phyloP scores from a whole-genome alignment of 2,329 filamentous ascomycete genomes.

The Pseudopithomyces chartarum region DNA sequence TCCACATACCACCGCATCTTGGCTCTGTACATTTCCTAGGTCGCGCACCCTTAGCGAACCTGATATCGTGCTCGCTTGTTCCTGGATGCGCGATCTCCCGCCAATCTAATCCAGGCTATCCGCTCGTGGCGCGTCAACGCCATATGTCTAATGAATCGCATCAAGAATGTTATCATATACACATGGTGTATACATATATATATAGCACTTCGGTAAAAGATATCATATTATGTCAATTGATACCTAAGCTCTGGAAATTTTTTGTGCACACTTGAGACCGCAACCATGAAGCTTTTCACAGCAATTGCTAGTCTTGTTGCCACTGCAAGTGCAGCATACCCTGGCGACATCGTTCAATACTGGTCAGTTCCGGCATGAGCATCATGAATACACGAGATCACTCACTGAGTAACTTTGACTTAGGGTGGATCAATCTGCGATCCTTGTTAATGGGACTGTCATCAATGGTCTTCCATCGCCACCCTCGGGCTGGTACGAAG shows the following conservation, averaged over 20 bases:
- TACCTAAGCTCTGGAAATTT: too few species aligned
- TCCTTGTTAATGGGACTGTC: conserved; percentile 28
- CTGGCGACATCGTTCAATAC: conserved; percentile 1
- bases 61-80: neutral
- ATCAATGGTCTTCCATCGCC: conserved; percentile 31
- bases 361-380: neutral
- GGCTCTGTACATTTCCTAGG: neutral
- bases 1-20: neutral
- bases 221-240: too few species aligned
- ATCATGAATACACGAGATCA: too few species aligned
- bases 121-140: neutral
- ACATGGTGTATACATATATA: too few species aligned
- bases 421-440: conserved; percentile 27
- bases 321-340: neutral
- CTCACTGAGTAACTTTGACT: too few species aligned
- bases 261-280: neutral
- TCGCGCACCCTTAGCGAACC: neutral
- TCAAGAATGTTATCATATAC: neutral
- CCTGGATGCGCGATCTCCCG: neutral
- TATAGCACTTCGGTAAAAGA: neutral
- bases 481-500: conserved; percentile 33
- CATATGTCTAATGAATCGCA: neutral
- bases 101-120: neutral
- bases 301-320: neutral
- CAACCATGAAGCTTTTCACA: neutral